These are phyloP conservation scores for Candolleomyces aberdarensis DNA, from an alignment of 768 basidiomycete species.

Conservation along the genomic window DNA sequence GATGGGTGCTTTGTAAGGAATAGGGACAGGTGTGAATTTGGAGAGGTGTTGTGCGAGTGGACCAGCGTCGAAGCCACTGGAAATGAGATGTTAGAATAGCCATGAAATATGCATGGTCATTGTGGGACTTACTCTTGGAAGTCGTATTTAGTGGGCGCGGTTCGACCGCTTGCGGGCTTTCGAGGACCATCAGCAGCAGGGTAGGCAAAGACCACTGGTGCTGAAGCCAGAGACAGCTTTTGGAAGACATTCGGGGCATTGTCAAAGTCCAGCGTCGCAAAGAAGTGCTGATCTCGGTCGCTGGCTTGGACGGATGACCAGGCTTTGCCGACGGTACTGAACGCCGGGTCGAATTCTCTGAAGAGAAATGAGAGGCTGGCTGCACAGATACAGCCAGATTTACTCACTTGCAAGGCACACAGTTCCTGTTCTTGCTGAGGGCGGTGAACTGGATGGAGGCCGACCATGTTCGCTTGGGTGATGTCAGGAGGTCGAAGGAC, in stretches of 20 bases:
- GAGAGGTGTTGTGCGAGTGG: slow-evolving; percentile 77
- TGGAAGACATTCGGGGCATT: slow-evolving; percentile 74
- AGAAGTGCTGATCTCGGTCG: slow-evolving; percentile 84
- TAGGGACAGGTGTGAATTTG: slow-evolving; percentile 68
- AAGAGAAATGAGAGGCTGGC: slow-evolving; percentile 5
- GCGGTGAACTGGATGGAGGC: slow-evolving; percentile 90
- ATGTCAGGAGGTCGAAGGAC: slow-evolving; percentile 74
- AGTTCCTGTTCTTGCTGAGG: slow-evolving; percentile 73
- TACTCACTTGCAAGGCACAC: slow-evolving; percentile 88
- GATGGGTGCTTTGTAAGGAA: slow-evolving; percentile 80
- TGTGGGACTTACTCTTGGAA: slow-evolving; percentile 57
- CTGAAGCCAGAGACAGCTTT: slow-evolving; percentile 74
- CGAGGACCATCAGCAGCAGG: slow-evolving; percentile 71
- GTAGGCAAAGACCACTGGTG: slow-evolving; percentile 80
- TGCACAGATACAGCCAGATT: background rate
- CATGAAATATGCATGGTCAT: background rate
- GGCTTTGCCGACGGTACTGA: slow-evolving; percentile 77
- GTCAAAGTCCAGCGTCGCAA: slow-evolving; percentile 88
- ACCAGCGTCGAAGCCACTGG: slow-evolving; percentile 80
- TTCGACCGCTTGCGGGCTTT: slow-evolving; percentile 38
- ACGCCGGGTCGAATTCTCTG: slow-evolving; percentile 86
- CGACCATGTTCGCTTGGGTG: slow-evolving; percentile 80
- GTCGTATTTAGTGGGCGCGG: slow-evolving; percentile 66
- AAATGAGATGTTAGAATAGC: background rate
- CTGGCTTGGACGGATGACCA: slow-evolving; percentile 63